A percentile compares a stretch with the other conserved stretches of the same genome.
phyloP scores from a whole-genome alignment of 352 stramenopile species.

The Phytophthora fragariaefolia region DNA sequence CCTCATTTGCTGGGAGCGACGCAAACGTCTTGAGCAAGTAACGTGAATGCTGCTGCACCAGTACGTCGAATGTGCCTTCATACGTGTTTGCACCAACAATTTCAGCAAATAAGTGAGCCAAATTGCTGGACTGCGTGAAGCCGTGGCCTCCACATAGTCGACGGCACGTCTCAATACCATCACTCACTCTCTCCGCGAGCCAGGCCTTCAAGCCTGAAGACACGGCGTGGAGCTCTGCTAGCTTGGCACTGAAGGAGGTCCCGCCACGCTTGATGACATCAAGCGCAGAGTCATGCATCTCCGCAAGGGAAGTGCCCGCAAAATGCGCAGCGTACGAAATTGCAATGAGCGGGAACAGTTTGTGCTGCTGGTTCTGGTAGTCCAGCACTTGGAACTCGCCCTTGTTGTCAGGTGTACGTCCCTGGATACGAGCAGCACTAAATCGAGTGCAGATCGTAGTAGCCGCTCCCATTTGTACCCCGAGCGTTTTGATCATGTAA shows the following conservation, averaged over 20 bases:
- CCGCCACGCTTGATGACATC: slow-evolving; percentile 40
- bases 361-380: slow-evolving; percentile 61
- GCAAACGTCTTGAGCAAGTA: slow-evolving; percentile 44
- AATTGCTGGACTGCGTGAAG: slow-evolving; percentile 25
- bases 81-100: slow-evolving; percentile 44
- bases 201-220: slow-evolving; percentile 60
- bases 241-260: slow-evolving; percentile 39
- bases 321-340: slow-evolving; percentile 11
- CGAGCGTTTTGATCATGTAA: slow-evolving; percentile 21
- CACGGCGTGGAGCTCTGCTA: slow-evolving; percentile 55
- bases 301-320: neutral
- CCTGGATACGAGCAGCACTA: slow-evolving; percentile 53
- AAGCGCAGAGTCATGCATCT: slow-evolving; percentile 39
- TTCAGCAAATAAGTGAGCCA: slow-evolving; percentile 19
- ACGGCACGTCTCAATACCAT: slow-evolving; percentile 52
- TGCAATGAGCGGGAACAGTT: slow-evolving; percentile 44
- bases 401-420: slow-evolving; percentile 35
- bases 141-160: slow-evolving; percentile 49
- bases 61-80: slow-evolving; percentile 57
- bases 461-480: slow-evolving; percentile 18
- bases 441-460: slow-evolving; percentile 54
- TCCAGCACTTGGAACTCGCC: slow-evolving; percentile 58
- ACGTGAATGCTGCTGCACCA: slow-evolving; percentile 51
- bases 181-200: slow-evolving; percentile 41
- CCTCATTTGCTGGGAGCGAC: slow-evolving; percentile 5